Percentiles rank a stretch among this genome's conserved stretches.
phyloP scores from a whole-genome alignment of 371 early-diverging fungal species.

The Apophysomyces trapeziformis region DNA sequence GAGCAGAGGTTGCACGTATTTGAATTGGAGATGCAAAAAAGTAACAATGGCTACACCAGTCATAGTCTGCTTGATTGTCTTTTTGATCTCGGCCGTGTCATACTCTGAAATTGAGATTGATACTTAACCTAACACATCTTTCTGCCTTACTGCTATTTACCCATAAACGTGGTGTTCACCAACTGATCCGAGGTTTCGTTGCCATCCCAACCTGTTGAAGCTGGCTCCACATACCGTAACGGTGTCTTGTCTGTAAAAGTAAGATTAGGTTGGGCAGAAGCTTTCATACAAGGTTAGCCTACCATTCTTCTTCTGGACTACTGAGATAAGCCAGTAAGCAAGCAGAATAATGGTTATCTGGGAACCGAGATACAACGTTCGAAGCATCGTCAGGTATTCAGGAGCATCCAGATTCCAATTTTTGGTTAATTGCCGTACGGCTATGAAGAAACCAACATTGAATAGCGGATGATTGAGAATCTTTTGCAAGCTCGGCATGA shows the following conservation, averaged over 20 bases:
- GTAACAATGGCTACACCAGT: slow-evolving; percentile 69
- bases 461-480: slow-evolving; percentile 39
- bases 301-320: slow-evolving; percentile 48
- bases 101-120: slow-evolving; percentile 52
- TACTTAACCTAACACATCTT: too few species aligned
- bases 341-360: slow-evolving; percentile 35
- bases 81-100: slow-evolving; percentile 76
- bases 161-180: slow-evolving; percentile 37
- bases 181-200: slow-evolving; percentile 33
- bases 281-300: slow-evolving; percentile 2
- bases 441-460: slow-evolving; percentile 37
- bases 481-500: slow-evolving; percentile 26
- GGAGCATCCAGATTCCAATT: slow-evolving; percentile 37
- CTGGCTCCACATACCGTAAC: slow-evolving; percentile 46
- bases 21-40: slow-evolving; percentile 83
- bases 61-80: slow-evolving; percentile 67
- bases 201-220: slow-evolving; percentile 46
- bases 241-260: slow-evolving; percentile 35
- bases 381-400: slow-evolving; percentile 27
- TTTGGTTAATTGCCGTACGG: slow-evolving; percentile 40
- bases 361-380: slow-evolving; percentile 34
- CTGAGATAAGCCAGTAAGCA: slow-evolving; percentile 36
- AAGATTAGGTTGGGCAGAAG: neutral
- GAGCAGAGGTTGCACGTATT: slow-evolving; percentile 79
- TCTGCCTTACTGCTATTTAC: slow-evolving; percentile 16